Conservation (phyloP, 805 yeast genomes). For the Candida nanaspora region DNA sequence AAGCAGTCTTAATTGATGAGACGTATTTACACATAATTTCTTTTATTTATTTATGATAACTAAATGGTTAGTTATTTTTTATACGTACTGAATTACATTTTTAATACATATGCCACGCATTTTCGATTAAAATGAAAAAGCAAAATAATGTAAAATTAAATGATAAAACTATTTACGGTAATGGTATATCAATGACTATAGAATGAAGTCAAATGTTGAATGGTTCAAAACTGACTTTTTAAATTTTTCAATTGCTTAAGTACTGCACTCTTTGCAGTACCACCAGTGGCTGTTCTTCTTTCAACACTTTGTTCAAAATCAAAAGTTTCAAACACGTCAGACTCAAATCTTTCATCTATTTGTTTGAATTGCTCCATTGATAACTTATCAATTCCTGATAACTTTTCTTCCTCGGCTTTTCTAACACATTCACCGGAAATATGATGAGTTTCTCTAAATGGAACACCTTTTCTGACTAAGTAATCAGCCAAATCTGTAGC, state of each 20-base stretch:
- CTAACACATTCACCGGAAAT: constrained; percentile 97
- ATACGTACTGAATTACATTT: too few relatives aligned
- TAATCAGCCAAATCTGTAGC: constrained; percentile 99
- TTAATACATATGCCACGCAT: too few relatives aligned
- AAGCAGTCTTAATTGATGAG: not conserved
- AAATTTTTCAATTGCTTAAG: constrained; percentile 54
- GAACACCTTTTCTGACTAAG: constrained; percentile 95
- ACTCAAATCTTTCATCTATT: constrained; percentile 74
- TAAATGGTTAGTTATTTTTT: too few relatives aligned
- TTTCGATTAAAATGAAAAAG: too few relatives aligned
- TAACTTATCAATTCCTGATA: constrained; percentile 83
- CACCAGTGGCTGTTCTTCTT: constrained; percentile 94
- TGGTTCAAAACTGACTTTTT: constrained; percentile 6
- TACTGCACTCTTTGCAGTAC: constrained; percentile 92
- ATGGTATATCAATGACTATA: too few relatives aligned
- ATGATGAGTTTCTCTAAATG: constrained; percentile 98
- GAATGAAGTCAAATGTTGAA: too few relatives aligned
- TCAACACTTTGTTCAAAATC: constrained; percentile 92
- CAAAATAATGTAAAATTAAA: too few relatives aligned
- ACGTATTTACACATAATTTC: too few relatives aligned
- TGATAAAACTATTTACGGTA: too few relatives aligned
- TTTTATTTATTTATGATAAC: too few relatives aligned
- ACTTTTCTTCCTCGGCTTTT: constrained; percentile 68
- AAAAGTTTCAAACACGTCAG: constrained; percentile 79
- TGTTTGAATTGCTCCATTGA: constrained; percentile 67